Evolutionary conservation across 2,329 filamentous ascomycete species (phyloP).

Genomic region (Alternaria brassicicola): DNA sequence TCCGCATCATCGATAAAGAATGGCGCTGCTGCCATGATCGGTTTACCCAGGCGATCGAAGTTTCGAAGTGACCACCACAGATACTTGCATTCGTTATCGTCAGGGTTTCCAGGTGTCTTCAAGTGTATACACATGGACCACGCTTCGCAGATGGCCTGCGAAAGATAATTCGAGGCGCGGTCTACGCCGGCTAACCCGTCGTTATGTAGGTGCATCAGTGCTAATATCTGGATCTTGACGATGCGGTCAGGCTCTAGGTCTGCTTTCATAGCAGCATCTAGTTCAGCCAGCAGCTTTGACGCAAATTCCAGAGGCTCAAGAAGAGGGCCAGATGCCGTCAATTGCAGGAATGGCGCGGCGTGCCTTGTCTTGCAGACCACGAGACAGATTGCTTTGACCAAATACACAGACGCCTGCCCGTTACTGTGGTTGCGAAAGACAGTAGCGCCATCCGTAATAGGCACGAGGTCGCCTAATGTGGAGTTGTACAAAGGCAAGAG

Average conservation of each 20-base stretch:
- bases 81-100: conserved; percentile 1
- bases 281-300: conserved; percentile 1
- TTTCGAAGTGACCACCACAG: conserved; percentile 8
- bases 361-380: conserved; percentile 3
- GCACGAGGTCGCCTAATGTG: conserved; percentile 1
- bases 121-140: conserved; percentile 10
- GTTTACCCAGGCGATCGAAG: conserved; percentile 6
- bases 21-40: conserved; percentile 4
- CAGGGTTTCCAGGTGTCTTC: background rate
- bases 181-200: conserved; percentile 1
- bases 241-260: conserved; percentile 5
- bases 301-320: background rate
- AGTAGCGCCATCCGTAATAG: background rate
- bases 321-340: background rate
- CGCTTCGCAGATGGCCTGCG: conserved; percentile 4
- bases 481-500: conserved; percentile 4
- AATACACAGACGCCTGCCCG: background rate
- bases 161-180: background rate
- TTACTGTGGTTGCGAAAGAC: conserved; percentile 4
- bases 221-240: conserved; percentile 3
- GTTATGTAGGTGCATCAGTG: conserved; percentile 8
- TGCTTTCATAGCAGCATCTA: conserved; percentile 8
- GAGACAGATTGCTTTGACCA: conserved; percentile 5
- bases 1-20: conserved; percentile 9
- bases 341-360: background rate